These are phyloP conservation scores for Xylariales sp. DNA, from an alignment of 2,329 filamentous ascomycete genomes.

Conservation along the genomic window DNA sequence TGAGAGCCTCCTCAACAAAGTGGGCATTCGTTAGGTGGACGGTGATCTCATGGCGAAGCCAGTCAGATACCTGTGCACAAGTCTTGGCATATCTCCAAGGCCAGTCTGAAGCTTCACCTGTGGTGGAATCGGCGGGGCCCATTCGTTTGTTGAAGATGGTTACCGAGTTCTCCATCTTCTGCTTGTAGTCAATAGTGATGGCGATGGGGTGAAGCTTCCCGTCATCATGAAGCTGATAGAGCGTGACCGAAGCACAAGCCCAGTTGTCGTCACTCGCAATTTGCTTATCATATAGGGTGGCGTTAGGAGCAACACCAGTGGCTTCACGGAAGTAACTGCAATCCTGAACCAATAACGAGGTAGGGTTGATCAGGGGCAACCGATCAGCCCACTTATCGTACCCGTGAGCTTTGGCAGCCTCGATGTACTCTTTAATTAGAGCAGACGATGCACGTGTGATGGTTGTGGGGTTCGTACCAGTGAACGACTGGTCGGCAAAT, in stretches of 20 bases:
- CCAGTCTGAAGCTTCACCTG: conserved; percentile 39
- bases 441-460: conserved; percentile 20
- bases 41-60: conserved; percentile 41
- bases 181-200: conserved; percentile 43
- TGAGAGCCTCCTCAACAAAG: conserved; percentile 43
- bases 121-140: conserved; percentile 23
- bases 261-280: conserved; percentile 25
- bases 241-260: conserved; percentile 34
- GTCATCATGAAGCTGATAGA: conserved; percentile 38
- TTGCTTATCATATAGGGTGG: conserved; percentile 24
- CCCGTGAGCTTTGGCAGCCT: conserved; percentile 27
- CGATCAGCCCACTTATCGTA: conserved; percentile 28
- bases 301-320: conserved; percentile 22
- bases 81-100: conserved; percentile 49
- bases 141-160: conserved; percentile 44
- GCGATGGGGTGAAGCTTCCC: conserved; percentile 44
- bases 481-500: conserved; percentile 41
- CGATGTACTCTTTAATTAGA: conserved; percentile 30
- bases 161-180: conserved; percentile 37
- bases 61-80: conserved; percentile 42
- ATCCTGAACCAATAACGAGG: conserved; percentile 37
- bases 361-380: conserved; percentile 22
- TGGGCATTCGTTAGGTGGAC: conserved; percentile 42
- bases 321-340: conserved; percentile 38
- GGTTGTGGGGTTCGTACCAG: conserved; percentile 39